Evolutionary conservation across 2,329 filamentous ascomycete genomes (phyloP).

Genomic region (Zopfia rhizophila): DNA sequence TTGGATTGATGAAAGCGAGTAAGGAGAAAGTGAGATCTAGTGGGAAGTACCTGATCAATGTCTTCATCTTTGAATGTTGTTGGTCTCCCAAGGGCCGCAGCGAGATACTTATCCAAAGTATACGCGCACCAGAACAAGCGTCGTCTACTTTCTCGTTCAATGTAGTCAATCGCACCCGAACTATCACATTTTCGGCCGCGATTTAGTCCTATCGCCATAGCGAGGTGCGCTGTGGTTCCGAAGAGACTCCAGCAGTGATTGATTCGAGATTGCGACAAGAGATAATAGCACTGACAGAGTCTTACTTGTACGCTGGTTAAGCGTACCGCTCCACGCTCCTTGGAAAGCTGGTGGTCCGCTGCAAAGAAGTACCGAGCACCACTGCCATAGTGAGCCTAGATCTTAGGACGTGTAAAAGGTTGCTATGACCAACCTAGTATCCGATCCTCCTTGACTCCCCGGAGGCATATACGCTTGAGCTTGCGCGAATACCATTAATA

Average conservation of each 20-base stretch:
- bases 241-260: constrained; percentile 72
- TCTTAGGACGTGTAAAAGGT: too few relatives aligned
- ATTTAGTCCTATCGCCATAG: constrained; percentile 59
- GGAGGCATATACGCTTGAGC: constrained; percentile 56
- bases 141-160: constrained; percentile 63
- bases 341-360: constrained; percentile 56
- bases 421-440: too few relatives aligned
- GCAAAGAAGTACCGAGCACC: constrained; percentile 57
- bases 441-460: constrained; percentile 33
- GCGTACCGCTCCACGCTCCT: constrained; percentile 64
- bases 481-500: constrained; percentile 66
- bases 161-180: constrained; percentile 54
- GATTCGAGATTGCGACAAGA: constrained; percentile 67
- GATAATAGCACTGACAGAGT: constrained; percentile 67
- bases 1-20: too few relatives aligned
- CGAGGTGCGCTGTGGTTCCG: constrained; percentile 65
- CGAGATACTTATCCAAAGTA: constrained; percentile 70
- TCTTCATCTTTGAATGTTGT: constrained; percentile 71
- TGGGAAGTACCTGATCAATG: constrained; percentile 69
- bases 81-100: constrained; percentile 71
- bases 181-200: constrained; percentile 47
- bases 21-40: not conserved
- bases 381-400: too few relatives aligned
- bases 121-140: constrained; percentile 73
- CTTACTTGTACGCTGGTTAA: constrained; percentile 68